phyloP scores from a whole-genome alignment of 169 alveolate species.

The Theileria parva region DNA sequence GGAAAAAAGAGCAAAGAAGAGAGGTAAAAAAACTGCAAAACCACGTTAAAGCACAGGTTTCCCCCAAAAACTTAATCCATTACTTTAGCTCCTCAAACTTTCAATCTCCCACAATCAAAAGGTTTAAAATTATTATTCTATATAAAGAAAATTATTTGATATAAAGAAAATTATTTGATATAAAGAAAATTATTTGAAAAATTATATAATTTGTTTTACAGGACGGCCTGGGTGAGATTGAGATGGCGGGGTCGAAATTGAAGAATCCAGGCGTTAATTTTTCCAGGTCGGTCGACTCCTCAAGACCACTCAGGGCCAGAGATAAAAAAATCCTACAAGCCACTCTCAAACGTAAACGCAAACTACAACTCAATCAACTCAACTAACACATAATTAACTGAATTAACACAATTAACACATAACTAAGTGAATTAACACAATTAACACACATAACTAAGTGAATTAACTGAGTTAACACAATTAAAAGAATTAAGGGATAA shows the following conservation, averaged over 20 bases:
- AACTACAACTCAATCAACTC: neutral
- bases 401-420: too few relatives aligned
- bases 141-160: too few relatives aligned
- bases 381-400: too few relatives aligned
- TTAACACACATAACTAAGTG: too few relatives aligned
- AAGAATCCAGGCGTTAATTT: conserved; percentile 31
- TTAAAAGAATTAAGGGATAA: too few relatives aligned
- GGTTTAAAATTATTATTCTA: too few relatives aligned
- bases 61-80: neutral
- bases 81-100: neutral
- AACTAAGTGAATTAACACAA: too few relatives aligned
- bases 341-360: conserved; percentile 46
- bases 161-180: too few relatives aligned
- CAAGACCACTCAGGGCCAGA: conserved; percentile 44
- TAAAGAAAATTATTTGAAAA: too few relatives aligned
- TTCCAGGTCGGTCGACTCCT: conserved; percentile 13
- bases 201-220: too few relatives aligned
- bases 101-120: neutral
- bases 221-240: conserved; percentile 23
- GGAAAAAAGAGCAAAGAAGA: conserved; percentile 35
- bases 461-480: too few relatives aligned
- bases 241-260: conserved; percentile 24
- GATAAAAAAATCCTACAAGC: conserved; percentile 48
- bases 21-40: conserved; percentile 27
- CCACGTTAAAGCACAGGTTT: conserved; percentile 34